phyloP scores from a whole-genome alignment of 441 rosid genomes.

The Francoa sonchifolia region DNA sequence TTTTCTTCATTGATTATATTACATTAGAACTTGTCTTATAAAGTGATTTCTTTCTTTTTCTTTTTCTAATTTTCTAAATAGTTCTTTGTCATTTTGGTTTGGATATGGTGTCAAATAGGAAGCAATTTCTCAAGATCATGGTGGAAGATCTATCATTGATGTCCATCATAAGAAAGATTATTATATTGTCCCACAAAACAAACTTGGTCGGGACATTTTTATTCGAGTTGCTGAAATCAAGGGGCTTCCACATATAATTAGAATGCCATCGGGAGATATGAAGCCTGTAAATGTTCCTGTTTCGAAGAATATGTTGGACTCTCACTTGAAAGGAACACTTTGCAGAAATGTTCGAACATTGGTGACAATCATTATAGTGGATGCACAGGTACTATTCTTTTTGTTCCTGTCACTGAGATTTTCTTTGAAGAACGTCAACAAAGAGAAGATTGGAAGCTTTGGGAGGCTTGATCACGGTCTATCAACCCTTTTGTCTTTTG shows the following conservation, averaged over 20 bases:
- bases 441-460: too few relatives aligned
- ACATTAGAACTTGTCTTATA: too few relatives aligned
- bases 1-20: background rate
- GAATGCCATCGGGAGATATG: conserved; percentile 89
- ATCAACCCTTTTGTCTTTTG: too few relatives aligned
- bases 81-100: conserved; percentile 4
- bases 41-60: conserved; percentile 1
- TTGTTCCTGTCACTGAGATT: conserved; percentile 7
- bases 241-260: conserved; percentile 43
- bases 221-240: conserved; percentile 57
- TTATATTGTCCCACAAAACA: conserved; percentile 80
- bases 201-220: conserved; percentile 90
- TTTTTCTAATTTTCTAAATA: background rate
- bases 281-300: conserved; percentile 85
- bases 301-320: conserved; percentile 71
- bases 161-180: conserved; percentile 68
- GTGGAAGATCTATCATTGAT: conserved; percentile 48
- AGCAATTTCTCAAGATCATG: conserved; percentile 32
- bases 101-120: conserved; percentile 32
- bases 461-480: too few relatives aligned
- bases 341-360: conserved; percentile 41
- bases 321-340: conserved; percentile 60
- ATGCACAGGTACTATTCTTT: conserved; percentile 50
- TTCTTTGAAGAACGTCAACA: background rate
- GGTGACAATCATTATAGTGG: conserved; percentile 66